Evolutionary conservation across 345 rosid species (phyloP), one percentile per base, ranked within the genome.

Genomic region (Citrus glauca): DNA sequence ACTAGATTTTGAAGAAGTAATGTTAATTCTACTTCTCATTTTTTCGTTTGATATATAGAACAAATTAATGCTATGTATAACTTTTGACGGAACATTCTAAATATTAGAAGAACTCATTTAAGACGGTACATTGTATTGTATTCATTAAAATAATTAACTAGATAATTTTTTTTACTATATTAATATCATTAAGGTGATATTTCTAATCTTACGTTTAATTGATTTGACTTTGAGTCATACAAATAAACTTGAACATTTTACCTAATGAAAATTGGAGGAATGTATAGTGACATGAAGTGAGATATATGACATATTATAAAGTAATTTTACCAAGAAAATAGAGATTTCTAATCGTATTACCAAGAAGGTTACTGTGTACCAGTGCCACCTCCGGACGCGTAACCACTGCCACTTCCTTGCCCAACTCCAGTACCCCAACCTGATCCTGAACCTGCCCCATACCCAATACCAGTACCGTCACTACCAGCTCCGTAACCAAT

Each of bases 401-500:
- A 27, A 9, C 71, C 87, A 53, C 50, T 59, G 42, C 87, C 87
- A 63, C 4, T 32, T 11, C 89, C 86, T 57, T 64, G 42, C 20
- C 35, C 72, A 69, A 69, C 1, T 25, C 79, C 60, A 17, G 35
- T 66, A 3, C 66, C 67, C 1, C 27, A 4, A 27, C 73, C 79
- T 48, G 61, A 65, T 17, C 76, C 72, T 2, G 8, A 14, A 6
- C 80, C 79, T 32, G 30, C 14, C 3, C 63, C 32, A 65, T 20
- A 7, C 24, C 82, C 82, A 7, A 60, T 76, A 35, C 81, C 85
- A 10, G 35, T 19, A 1, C 59, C 72, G 1, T 79, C 79, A 30
- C 14, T 4, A 28, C 79, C 70, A 0, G n/a, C 10, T 5, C 80
- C 81, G 4, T 35, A 42, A 17, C 22, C 66, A 71, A 27, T 7